Percentiles rank a stretch among this genome's conserved stretches.
Evolutionary conservation across 805 yeast genomes (phyloP).

Genomic region (Candida maris): DNA sequence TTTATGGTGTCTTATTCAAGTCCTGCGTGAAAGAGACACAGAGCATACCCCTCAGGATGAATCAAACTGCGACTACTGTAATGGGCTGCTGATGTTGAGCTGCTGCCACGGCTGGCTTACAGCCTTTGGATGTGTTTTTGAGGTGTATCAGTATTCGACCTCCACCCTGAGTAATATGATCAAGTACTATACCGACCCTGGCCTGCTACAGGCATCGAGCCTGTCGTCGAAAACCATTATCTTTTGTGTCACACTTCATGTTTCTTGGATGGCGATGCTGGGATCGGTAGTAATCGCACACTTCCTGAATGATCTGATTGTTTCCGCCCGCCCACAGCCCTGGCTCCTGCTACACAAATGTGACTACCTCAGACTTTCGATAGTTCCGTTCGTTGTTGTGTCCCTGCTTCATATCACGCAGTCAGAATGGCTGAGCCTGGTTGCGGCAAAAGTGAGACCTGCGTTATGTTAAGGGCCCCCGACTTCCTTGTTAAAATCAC

Average conservation of each 20-base stretch:
- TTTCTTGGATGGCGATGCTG: constrained; percentile 10
- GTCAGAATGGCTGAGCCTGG: constrained; percentile 10
- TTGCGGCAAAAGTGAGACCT: constrained; percentile 3
- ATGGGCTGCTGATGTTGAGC: constrained; percentile 9
- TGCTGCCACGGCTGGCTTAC: constrained; percentile 19
- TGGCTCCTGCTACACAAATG: constrained; percentile 15
- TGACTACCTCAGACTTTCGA: constrained; percentile 6
- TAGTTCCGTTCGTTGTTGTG: constrained; percentile 15
- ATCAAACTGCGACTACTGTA: constrained; percentile 3
- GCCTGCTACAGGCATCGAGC: not conserved
- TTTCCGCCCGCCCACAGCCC: constrained; percentile 10
- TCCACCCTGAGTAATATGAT: constrained; percentile 15
- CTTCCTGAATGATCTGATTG: constrained; percentile 11
- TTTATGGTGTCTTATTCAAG: constrained; percentile 6
- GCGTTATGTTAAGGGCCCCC: too few species aligned
- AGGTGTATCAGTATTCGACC: constrained; percentile 23
- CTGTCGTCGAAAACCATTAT: not conserved
- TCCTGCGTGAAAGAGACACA: too few species aligned
- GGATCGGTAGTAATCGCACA: constrained; percentile 19
- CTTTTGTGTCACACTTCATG: constrained; percentile 12
- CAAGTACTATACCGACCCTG: constrained; percentile 9
- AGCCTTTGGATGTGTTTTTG: constrained; percentile 22
- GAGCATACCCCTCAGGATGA: not conserved
- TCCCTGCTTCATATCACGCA: constrained; percentile 15
- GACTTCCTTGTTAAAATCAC: too few species aligned